Base-by-base conservation (phyloP, 1,284 basidiomycete species). In the Lentinula novae-zelandiae region DNA sequence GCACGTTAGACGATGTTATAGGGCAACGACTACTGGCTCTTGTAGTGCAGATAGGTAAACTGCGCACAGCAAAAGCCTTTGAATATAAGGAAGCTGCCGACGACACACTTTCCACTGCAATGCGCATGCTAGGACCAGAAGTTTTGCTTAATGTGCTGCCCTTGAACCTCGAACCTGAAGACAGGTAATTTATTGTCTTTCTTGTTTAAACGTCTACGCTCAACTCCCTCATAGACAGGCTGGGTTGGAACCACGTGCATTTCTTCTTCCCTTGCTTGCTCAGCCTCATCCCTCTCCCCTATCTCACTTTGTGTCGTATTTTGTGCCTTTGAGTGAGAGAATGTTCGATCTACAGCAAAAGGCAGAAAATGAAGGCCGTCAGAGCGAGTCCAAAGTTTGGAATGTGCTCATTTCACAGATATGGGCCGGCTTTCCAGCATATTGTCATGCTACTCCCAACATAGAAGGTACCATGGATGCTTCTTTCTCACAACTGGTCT, bases 81-180 rank as follows among this genome's bases (percentile, higher is more conserved):
- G 95, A 98, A 73, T 84, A 91, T 73, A 96, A 95, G 73, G 94
- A 96, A 71, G 85, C 85, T 53, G 95, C 90, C 27, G 97, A 99
- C 72, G 78, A 78, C 4, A 87, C 91, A 1, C 76, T 99, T 42
- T 87, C 89, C 4, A 84, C 85, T 34, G 93, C 95, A 0, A 92
- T 98, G 81, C 84, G 88, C 66, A 83, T 94, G 1, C 79, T 97
- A 61, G 97, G 97, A 0, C 95, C 97, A 5, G 84, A 90, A 63
- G 84, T 87, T 1, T 71, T 99, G 1, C 80, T 99, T 36, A 76
- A 81, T 15, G 77, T 81, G 10, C 78, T 99, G 38, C 97, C 97
- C 1, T 80, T 99, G 55, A 95, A 96, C 68, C 78, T 99, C 46
- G 90, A 95, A 66, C 88, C 91, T 5, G 75, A 74, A 39, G 89